Conservation (phyloP, 2,329 filamentous ascomycete genomes). For the Cladosporium colombiae region DNA sequence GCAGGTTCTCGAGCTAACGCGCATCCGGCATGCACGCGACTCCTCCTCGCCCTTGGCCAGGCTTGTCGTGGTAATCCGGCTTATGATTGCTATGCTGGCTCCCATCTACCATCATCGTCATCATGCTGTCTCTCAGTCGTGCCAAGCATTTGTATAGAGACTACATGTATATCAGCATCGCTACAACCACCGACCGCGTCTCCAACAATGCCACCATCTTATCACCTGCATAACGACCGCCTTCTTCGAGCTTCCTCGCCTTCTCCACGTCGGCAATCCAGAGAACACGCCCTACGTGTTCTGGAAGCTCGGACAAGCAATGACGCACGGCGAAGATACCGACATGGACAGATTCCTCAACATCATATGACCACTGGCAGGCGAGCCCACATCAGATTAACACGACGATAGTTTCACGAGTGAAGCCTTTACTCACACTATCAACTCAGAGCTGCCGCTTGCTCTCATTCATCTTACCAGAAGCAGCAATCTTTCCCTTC, state of each 20-base stretch:
- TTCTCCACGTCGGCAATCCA: constrained; percentile 1
- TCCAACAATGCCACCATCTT: neutral
- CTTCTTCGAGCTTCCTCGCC: neutral
- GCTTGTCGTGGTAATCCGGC: neutral
- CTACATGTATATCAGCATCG: neutral
- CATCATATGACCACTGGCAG: neutral
- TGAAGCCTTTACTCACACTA: neutral
- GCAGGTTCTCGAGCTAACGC: neutral
- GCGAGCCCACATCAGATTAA: neutral
- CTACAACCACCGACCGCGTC: neutral
- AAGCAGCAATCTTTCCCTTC: neutral
- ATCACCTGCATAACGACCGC: neutral
- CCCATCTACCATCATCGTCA: neutral
- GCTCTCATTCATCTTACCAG: neutral
- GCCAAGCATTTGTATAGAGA: neutral
- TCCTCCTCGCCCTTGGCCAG: neutral
- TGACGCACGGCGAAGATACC: constrained; percentile 7
- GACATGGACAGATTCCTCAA: neutral
- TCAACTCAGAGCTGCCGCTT: neutral
- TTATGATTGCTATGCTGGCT: neutral
- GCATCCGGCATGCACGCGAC: neutral
- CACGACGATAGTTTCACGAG: neutral
- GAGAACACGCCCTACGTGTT: neutral
- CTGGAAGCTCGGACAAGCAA: constrained; percentile 6
- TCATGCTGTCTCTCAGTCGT: neutral